Percentiles rank a stretch among this genome's conserved stretches.
phyloP scores from a whole-genome alignment of 2,329 filamentous ascomycete species.

The Hysterium pulicare region DNA sequence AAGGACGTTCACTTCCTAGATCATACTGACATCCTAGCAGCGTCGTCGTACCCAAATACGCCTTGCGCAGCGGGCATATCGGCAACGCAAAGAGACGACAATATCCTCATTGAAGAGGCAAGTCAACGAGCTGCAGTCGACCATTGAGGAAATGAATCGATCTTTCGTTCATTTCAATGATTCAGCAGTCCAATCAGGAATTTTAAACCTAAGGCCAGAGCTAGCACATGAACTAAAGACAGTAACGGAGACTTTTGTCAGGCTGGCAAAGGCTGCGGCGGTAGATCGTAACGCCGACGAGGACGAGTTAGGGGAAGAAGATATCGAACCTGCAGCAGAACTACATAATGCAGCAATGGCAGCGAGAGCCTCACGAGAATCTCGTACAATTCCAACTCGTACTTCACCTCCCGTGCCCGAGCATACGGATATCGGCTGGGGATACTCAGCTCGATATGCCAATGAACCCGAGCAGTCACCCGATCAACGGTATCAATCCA shows the following conservation, averaged over 20 bases:
- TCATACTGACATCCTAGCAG: slow-evolving; percentile 39
- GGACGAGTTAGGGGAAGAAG: slow-evolving; percentile 32
- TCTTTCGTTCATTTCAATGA: slow-evolving; percentile 67
- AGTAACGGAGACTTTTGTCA: slow-evolving; percentile 58
- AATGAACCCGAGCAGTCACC: neutral
- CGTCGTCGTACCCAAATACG: slow-evolving; percentile 84
- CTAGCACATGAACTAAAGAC: slow-evolving; percentile 56
- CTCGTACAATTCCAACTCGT: slow-evolving; percentile 1
- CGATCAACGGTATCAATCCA: neutral
- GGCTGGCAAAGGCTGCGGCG: slow-evolving; percentile 48
- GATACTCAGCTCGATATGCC: slow-evolving; percentile 14
- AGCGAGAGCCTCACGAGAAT: slow-evolving; percentile 6
- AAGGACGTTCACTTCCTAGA: neutral
- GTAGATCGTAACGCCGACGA: slow-evolving; percentile 29
- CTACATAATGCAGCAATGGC: slow-evolving; percentile 4
- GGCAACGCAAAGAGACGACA: slow-evolving; percentile 77
- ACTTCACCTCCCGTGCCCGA: slow-evolving; percentile 4
- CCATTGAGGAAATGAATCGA: slow-evolving; percentile 70
- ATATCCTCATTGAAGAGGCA: slow-evolving; percentile 70
- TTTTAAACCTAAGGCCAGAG: slow-evolving; percentile 56
- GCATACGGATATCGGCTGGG: slow-evolving; percentile 23
- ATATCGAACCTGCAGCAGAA: slow-evolving; percentile 8
- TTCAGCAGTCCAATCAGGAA: slow-evolving; percentile 55
- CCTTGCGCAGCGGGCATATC: slow-evolving; percentile 79
- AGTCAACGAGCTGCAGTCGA: slow-evolving; percentile 65